Base-by-base conservation (phyloP, 148 eudicot genomes). In the Rhododendron mucronatum region DNA sequence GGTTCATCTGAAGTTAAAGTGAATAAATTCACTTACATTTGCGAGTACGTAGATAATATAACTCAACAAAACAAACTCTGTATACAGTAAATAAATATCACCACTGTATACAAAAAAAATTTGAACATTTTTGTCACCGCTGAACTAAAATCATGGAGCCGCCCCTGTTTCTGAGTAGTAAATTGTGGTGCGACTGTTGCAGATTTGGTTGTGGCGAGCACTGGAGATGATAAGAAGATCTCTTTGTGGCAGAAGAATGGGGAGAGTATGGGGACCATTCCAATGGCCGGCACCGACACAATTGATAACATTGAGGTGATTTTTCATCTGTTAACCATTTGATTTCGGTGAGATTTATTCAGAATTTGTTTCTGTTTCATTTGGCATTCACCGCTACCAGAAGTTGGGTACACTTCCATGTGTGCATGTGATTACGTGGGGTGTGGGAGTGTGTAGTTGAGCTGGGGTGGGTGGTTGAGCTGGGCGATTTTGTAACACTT, bases 181-280 rank as follows among this genome's bases (percentile, higher is more conserved):
- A 41, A 47, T 69, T 30, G 18, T 11, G 51, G 73, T 26, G 57
- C 15, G 26, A 21, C 45, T 59, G 33, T 35, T 50, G 78, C 86
- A 95, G 98, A 95, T 95, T 94, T 95, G 94, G 98, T 95, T 84
- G 92, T 95, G 89, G 95, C 98, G 44, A 95, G 98, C 87, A 94
- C 95, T 15, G 98, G 96, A 35, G 96, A 95, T 13, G 95, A 95
- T 83, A 90, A 91, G 84, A 93, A 89, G 90, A 92, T 95, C 69
- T 89, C 93, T 7, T 83, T 95, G 55, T 93, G 96, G 96, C 91
- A 91, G 84, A 91, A 91, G 76, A 94, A 90, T 86, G 98, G 98
- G 55, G 93, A 93, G 61, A 88, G 90, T 57, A 81, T 95, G 93
- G 93, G 96, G 33, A 89, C 92, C 30, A 82, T 95, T 85, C 95